Percentiles rank a stretch among this genome's conserved stretches.
Conservation (phyloP, 2,329 filamentous ascomycete species). For the Alternaria dauci region DNA sequence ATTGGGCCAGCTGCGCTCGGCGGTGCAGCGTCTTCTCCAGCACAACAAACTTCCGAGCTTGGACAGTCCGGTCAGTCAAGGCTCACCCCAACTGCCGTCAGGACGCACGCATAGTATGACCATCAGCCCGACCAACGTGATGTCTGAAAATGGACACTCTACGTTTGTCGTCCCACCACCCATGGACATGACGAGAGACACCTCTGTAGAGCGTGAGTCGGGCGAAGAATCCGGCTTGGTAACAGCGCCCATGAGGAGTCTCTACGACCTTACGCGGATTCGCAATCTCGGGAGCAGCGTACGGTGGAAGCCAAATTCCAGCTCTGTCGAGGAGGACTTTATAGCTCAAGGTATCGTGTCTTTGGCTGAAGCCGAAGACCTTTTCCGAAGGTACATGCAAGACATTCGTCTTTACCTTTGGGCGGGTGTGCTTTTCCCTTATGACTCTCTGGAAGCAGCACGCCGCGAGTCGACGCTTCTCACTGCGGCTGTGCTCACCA, state of each 20-base stretch:
- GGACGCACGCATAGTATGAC: constrained; percentile 18
- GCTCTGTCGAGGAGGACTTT: constrained; percentile 42
- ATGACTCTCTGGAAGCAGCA: constrained; percentile 40
- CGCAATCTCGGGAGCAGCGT: constrained; percentile 43
- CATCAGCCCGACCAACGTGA: constrained; percentile 36
- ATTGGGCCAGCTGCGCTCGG: constrained; percentile 36
- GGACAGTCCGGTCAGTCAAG: constrained; percentile 17
- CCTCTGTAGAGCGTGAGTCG: constrained; percentile 40
- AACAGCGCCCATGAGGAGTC: constrained; percentile 45
- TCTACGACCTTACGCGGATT: constrained; percentile 47
- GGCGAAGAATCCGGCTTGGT: constrained; percentile 39
- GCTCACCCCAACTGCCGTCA: constrained; percentile 23
- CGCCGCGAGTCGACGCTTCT: constrained; percentile 44
- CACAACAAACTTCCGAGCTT: constrained; percentile 40
- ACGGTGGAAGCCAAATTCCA: constrained; percentile 34
- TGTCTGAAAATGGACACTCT: constrained; percentile 35
- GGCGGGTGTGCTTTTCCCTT: constrained; percentile 44
- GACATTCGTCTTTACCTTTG: constrained; percentile 45
- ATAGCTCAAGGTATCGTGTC: constrained; percentile 43
- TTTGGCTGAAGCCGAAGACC: constrained; percentile 37
- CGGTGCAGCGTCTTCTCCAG: constrained; percentile 39
- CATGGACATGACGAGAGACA: constrained; percentile 48
- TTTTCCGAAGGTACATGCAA: constrained; percentile 43
- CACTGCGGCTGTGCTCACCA: constrained; percentile 41
- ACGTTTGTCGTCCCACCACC: constrained; percentile 38